Conservation (phyloP, 108 stramenopile genomes). For the Epipyxis sp. region DNA sequence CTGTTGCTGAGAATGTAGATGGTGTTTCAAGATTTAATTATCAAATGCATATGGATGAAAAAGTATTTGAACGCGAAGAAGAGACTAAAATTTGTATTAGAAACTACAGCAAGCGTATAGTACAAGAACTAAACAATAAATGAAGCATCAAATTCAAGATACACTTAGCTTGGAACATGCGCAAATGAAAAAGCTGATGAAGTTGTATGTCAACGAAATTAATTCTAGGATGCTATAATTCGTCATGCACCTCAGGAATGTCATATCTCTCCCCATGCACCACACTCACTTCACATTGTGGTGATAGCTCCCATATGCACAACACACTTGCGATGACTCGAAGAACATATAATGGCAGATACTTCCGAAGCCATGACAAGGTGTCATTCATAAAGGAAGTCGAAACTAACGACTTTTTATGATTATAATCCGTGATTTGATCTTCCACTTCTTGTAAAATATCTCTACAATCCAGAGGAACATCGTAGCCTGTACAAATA, state of each 20-base stretch:
- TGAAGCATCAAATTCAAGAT: too few relatives aligned
- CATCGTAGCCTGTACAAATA: background rate
- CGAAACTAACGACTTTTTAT: background rate
- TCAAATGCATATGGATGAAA: too few relatives aligned
- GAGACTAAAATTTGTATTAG: too few relatives aligned
- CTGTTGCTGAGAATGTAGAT: too few relatives aligned
- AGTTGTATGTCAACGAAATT: too few relatives aligned
- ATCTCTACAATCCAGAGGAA: background rate
- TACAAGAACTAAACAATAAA: too few relatives aligned
- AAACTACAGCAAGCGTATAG: too few relatives aligned
- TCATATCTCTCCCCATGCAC: background rate
- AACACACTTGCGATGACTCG: background rate
- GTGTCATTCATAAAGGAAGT: background rate
- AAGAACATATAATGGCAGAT: background rate
- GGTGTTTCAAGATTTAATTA: too few relatives aligned
- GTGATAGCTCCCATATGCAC: background rate
- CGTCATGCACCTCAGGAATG: background rate
- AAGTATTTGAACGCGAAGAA: too few relatives aligned
- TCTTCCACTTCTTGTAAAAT: background rate
- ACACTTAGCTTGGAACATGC: too few relatives aligned
- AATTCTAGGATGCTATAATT: too few relatives aligned
- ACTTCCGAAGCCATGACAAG: background rate
- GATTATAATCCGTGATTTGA: background rate
- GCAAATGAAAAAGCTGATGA: too few relatives aligned
- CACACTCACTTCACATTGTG: background rate